Base-by-base conservation (phyloP, 78 protist species). In the Cyanophora paradoxa region DNA sequence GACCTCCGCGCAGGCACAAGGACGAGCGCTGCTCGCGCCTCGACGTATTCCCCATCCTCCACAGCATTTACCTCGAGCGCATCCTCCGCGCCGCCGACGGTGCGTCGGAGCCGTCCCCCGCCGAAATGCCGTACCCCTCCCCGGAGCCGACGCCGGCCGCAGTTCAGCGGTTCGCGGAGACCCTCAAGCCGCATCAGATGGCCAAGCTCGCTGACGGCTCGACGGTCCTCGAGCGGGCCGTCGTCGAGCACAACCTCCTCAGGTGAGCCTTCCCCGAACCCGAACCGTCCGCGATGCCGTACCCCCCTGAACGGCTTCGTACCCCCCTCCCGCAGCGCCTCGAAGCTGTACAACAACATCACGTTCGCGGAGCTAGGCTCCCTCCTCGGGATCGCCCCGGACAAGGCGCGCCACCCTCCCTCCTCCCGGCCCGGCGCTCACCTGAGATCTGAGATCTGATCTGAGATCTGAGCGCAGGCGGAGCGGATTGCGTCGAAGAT, bases 231-330 rank as follows among this genome's bases (percentile, higher is more conserved):
- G 87, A 87, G 13, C 70, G 79, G 10, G 93, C 97, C 2, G 93
- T 93, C 24, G 62, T 92, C 24, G 94, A 93, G 56, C 97, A 93
- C 74, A 93, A 93, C 81, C 70, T 93, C 26, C 82, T 85, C 7
- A n/a, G n/a, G n/a, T n/a, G n/a, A n/a, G n/a, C n/a, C n/a, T n/a
- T n/a, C n/a, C n/a, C n/a, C n/a, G n/a, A n/a, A n/a, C n/a, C n/a
- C n/a, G n/a, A n/a, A n/a, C n/a, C n/a, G n/a, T n/a, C n/a, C n/a
- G n/a, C n/a, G n/a, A n/a, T n/a, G n/a, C n/a, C n/a, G n/a, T n/a
- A n/a, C n/a, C n/a, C n/a, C n/a, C n/a, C n/a, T n/a, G n/a, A n/a
- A n/a, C n/a, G n/a, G n/a, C n/a, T n/a, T n/a, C n/a, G n/a, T n/a
- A n/a, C n/a, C n/a, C n/a, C n/a, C n/a, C n/a, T n/a, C n/a, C n/a